Evolutionary conservation across 2,329 filamentous ascomycete genomes (phyloP).

Genomic region (Fusarium staphyleae): DNA sequence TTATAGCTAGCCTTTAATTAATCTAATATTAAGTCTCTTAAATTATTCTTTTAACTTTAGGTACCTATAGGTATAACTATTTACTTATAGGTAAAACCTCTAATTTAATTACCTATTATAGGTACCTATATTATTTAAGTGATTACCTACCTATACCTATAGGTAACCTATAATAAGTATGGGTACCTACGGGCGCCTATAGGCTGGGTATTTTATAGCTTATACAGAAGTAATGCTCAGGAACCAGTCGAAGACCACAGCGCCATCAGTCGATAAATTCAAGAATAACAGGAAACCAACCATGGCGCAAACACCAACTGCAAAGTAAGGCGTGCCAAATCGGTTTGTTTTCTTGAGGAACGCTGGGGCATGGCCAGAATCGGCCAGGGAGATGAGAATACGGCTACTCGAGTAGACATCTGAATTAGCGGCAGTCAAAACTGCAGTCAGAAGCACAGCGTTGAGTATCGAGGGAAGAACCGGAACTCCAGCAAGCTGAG

Average conservation of each 20-base stretch:
- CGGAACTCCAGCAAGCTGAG: slow-evolving; percentile 67
- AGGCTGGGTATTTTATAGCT: too few relatives aligned
- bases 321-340: slow-evolving; percentile 49
- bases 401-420: slow-evolving; percentile 49
- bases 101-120: too few relatives aligned
- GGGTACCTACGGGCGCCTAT: too few relatives aligned
- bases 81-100: too few relatives aligned
- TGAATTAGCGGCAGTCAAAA: slow-evolving; percentile 66
- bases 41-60: too few relatives aligned
- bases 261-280: slow-evolving; percentile 46
- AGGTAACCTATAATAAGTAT: too few relatives aligned
- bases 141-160: too few relatives aligned
- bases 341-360: slow-evolving; percentile 42
- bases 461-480: slow-evolving; percentile 72
- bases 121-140: too few relatives aligned
- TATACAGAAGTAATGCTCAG: slow-evolving; percentile 39
- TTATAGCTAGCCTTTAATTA: too few relatives aligned
- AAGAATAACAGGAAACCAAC: slow-evolving; percentile 52
- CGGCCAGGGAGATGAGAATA: slow-evolving; percentile 44
- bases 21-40: too few relatives aligned
- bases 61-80: too few relatives aligned
- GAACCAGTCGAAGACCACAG: slow-evolving; percentile 50
- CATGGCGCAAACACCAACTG: slow-evolving; percentile 45
- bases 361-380: slow-evolving; percentile 48
- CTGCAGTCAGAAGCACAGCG: slow-evolving; percentile 74